Evolutionary conservation across 179 eudicot genomes (phyloP).

Genomic region (Pouteria campechiana): DNA sequence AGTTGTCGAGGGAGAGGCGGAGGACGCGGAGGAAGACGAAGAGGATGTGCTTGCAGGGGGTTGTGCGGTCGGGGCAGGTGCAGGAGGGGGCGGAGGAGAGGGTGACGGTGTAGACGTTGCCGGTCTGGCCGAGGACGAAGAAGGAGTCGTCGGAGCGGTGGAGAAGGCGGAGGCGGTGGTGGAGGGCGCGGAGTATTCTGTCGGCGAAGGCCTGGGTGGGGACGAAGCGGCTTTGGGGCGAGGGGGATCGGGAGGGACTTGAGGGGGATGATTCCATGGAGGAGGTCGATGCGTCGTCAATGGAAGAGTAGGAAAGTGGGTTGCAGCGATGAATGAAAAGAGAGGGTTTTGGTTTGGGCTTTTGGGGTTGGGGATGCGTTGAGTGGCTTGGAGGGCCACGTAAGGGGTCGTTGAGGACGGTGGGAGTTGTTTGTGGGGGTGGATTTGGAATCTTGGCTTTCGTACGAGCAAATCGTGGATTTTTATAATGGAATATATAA

Average conservation of each 20-base stretch:
- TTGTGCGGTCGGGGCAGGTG: slow-evolving; percentile 79
- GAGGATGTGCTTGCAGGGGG: slow-evolving; percentile 82
- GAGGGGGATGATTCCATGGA: slow-evolving; percentile 16
- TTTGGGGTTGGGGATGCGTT: too few species aligned
- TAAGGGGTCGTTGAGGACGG: neutral
- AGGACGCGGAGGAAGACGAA: slow-evolving; percentile 68
- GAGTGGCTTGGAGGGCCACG: neutral
- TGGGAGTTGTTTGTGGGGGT: neutral
- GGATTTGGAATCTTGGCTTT: too few species aligned
- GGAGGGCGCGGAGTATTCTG: slow-evolving; percentile 49
- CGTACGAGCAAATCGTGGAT: too few species aligned
- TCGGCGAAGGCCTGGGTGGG: slow-evolving; percentile 43
- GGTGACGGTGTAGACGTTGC: slow-evolving; percentile 69
- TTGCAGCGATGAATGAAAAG: too few species aligned
- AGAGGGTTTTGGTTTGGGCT: too few species aligned
- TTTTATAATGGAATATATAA: too few species aligned
- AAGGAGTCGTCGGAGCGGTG: slow-evolving; percentile 62
- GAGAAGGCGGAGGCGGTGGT: slow-evolving; percentile 63
- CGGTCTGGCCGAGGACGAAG: slow-evolving; percentile 70
- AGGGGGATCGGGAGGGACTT: slow-evolving; percentile 4
- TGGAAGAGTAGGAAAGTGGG: too few species aligned
- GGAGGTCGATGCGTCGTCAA: too few species aligned
- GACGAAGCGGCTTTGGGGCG: slow-evolving; percentile 2
- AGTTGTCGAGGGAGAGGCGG: slow-evolving; percentile 49
- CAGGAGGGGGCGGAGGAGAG: slow-evolving; percentile 47